Percentiles rank a stretch among this genome's conserved stretches.
Conservation (phyloP, 768 basidiomycete species). For the Leccinum incarnatum region DNA sequence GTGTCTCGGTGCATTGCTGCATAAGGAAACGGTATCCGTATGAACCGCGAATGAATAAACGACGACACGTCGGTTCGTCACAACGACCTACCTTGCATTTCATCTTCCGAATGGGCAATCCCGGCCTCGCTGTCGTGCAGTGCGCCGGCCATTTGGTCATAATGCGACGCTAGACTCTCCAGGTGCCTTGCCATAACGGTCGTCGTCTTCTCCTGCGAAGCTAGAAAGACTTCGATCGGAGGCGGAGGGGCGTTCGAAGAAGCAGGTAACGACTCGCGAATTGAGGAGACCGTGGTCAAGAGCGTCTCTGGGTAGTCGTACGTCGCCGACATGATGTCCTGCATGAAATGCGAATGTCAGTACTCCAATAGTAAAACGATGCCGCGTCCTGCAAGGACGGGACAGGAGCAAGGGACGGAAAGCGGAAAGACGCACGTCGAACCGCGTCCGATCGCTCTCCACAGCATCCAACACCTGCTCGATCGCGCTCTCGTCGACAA, state of each 20-base stretch:
- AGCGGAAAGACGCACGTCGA: conserved; percentile 54
- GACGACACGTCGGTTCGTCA: neutral
- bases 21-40: neutral
- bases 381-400: neutral
- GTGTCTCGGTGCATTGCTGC: conserved; percentile 81
- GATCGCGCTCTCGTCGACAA: conserved; percentile 79
- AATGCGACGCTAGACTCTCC: conserved; percentile 71
- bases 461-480: conserved; percentile 74
- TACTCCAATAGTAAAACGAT: neutral
- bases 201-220: conserved; percentile 52
- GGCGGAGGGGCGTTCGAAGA: conserved; percentile 28
- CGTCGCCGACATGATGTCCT: conserved; percentile 64
- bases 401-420: neutral
- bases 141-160: conserved; percentile 71
- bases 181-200: conserved; percentile 70
- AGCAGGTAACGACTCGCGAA: conserved; percentile 51
- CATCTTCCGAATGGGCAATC: conserved; percentile 63
- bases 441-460: conserved; percentile 61
- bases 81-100: conserved; percentile 53
- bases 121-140: conserved; percentile 68
- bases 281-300: conserved; percentile 49
- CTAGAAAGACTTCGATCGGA: conserved; percentile 44
- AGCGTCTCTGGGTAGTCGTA: conserved; percentile 69
- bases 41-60: neutral
- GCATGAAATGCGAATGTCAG: neutral